Base-by-base conservation (phyloP, 352 stramenopile species). In the Globisporangium rhizosaccharum region DNA sequence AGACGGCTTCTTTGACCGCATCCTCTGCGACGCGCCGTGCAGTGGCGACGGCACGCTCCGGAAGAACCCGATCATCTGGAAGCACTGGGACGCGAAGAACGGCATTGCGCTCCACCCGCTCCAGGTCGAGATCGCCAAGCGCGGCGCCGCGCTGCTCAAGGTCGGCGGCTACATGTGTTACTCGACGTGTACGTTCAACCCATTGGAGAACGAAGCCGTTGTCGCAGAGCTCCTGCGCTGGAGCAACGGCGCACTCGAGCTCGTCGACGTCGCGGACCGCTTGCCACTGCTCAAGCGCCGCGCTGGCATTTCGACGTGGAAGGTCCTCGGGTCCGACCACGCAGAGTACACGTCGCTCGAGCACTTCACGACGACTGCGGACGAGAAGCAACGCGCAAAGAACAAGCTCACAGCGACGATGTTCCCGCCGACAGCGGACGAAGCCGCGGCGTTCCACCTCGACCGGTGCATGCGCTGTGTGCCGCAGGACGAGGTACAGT, bases 151-250 rank as follows among this genome's bases (percentile, higher is more conserved):
- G 41, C 71, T 99, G 25, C 71, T 99, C 8, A 96, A 94, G 65
- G 73, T 97, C 25, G 95, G 92, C 11, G 96, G 96, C 18, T 85
- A 81, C 62, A 96, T 98, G 78, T 97, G 97, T 52, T 98, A 98
- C 74, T 98, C 89, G 42, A 98, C 95, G 56, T 99, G 98, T 65
- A 98, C 90, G 57, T 91, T 99, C 63, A 99, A 99, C 78, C 98
- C 98, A 14, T 73, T 99, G 26, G 98, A 99, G 79, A 96, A 99
- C 75, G 98, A 99, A 73, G 97, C 98, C 10, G 95, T 99, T n/a
- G 97, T 99, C 9, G 82, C 88, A 0, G 90, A 98, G 26, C 74
- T 99, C 28, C 76, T 99, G 57, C 86, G 96, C 26, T 91, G 87
- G 65, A 82, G 88, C 51, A 83, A 97, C 25, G 87, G 92, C 17